A percentile compares a stretch with the other conserved stretches of the same genome.
phyloP scores from a whole-genome alignment of 2,329 filamentous ascomycete genomes.

The Eutypa lata region DNA sequence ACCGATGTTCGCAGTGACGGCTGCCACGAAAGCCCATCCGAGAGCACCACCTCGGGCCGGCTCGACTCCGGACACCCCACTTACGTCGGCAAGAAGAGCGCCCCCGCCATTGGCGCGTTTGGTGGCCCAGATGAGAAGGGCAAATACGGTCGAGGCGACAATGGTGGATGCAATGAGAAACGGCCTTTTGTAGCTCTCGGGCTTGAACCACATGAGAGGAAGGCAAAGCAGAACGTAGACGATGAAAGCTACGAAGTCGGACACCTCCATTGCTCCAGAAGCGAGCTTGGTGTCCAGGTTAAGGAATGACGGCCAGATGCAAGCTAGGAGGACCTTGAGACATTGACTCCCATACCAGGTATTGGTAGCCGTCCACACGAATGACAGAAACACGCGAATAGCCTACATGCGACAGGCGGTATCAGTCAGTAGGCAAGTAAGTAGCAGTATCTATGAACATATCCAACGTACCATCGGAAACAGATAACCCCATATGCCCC shows the following conservation, averaged over 20 bases:
- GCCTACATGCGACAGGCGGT: too few species aligned
- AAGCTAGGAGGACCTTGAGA: too few species aligned
- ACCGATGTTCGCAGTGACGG: conserved; percentile 26
- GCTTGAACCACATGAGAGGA: conserved; percentile 22
- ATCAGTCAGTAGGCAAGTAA: too few species aligned
- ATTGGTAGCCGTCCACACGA: too few species aligned
- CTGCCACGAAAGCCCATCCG: conserved; percentile 25
- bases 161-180: conserved; percentile 20
- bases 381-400: too few species aligned
- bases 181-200: conserved; percentile 21
- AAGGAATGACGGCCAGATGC: too few species aligned
- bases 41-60: conserved; percentile 15
- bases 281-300: too few species aligned
- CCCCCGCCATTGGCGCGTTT: conserved; percentile 23
- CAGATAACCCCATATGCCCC: too few species aligned
- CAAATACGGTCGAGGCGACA: conserved; percentile 25
- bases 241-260: conserved; percentile 20
- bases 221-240: conserved; percentile 21
- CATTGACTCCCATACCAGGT: too few species aligned
- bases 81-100: conserved; percentile 19
- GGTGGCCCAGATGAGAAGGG: conserved; percentile 27
- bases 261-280: too few species aligned
- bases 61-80: conserved; percentile 13
- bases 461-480: too few species aligned
- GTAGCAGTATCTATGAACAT: too few species aligned